phyloP scores from a whole-genome alignment of 768 basidiomycete genomes.

The Mycena galericulata region DNA sequence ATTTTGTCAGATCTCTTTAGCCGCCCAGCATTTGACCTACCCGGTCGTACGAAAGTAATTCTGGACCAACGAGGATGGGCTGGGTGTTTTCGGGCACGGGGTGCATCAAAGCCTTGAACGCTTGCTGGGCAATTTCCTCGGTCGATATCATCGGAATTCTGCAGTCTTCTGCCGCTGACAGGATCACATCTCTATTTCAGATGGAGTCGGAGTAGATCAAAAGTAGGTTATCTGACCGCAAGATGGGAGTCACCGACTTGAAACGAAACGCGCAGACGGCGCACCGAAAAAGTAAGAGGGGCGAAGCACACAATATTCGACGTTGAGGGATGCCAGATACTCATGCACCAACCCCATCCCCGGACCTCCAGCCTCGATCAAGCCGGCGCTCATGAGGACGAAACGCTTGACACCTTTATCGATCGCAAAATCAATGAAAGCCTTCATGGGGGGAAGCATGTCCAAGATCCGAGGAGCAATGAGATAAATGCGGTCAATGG shows the following conservation, averaged over 20 bases:
- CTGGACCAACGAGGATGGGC: slow-evolving; percentile 46
- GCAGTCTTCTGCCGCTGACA: slow-evolving; percentile 42
- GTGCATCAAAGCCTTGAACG: slow-evolving; percentile 30
- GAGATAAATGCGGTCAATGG: too few relatives aligned
- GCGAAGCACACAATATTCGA: slow-evolving; percentile 49
- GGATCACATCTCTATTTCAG: slow-evolving; percentile 30
- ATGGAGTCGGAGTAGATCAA: slow-evolving; percentile 2
- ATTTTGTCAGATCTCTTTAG: neutral
- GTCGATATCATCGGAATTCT: slow-evolving; percentile 43
- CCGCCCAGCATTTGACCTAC: neutral
- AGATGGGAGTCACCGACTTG: neutral
- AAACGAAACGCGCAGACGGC: neutral
- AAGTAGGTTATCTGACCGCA: slow-evolving; percentile 13
- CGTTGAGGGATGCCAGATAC: slow-evolving; percentile 44
- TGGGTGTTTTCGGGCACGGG: slow-evolving; percentile 40
- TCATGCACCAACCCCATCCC: neutral
- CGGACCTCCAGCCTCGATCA: too few relatives aligned
- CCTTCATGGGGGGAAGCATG: too few relatives aligned
- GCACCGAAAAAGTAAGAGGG: slow-evolving; percentile 52
- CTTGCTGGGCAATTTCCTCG: slow-evolving; percentile 46
- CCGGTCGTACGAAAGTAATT: slow-evolving; percentile 39
- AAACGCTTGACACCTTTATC: too few relatives aligned
- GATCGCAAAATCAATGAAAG: too few relatives aligned
- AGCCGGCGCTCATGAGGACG: too few relatives aligned
- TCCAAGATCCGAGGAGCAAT: too few relatives aligned